These are phyloP conservation scores for Pulveroboletus ravenelii DNA, from an alignment of 768 basidiomycete species.

Conservation along the genomic window DNA sequence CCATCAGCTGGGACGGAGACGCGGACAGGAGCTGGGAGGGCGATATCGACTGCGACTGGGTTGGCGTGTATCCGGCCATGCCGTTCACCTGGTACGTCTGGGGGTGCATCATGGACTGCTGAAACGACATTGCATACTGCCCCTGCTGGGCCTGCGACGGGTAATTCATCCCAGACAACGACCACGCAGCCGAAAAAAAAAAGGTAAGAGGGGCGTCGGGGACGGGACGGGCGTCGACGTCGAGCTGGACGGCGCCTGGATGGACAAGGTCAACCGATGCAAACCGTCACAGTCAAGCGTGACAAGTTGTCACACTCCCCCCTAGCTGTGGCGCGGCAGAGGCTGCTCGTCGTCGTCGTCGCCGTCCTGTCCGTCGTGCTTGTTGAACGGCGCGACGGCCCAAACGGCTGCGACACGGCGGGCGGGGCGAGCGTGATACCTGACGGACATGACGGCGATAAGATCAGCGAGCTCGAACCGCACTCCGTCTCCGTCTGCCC, in stretches of 20 bases:
- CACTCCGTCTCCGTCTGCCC: neutral
- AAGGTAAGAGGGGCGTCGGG: neutral
- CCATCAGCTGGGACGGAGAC: constrained; percentile 21
- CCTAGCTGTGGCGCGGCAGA: constrained; percentile 15
- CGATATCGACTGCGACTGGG: constrained; percentile 21
- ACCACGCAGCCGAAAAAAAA: neutral
- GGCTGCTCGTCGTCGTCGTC: neutral
- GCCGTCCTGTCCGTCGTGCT: neutral
- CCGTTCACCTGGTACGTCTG: constrained; percentile 16
- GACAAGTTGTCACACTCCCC: constrained; percentile 25
- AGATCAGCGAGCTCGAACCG: neutral
- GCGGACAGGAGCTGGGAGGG: constrained; percentile 7
- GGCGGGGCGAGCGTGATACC: neutral
- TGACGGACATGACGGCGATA: neutral
- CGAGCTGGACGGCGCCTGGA: constrained; percentile 1
- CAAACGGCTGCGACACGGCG: neutral
- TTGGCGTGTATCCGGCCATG: neutral
- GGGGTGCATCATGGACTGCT: constrained; percentile 15
- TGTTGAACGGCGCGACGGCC: neutral
- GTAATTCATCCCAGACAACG: constrained; percentile 20
- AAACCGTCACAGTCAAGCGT: constrained; percentile 21
- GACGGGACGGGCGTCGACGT: neutral
- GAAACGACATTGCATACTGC: constrained; percentile 26
- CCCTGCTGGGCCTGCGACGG: constrained; percentile 19
- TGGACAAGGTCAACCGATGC: constrained; percentile 13